Evolutionary conservation across 2,329 filamentous ascomycete genomes (phyloP), one percentile per base, ranked within the genome.

Genomic region (Fusarium avenaceum): DNA sequence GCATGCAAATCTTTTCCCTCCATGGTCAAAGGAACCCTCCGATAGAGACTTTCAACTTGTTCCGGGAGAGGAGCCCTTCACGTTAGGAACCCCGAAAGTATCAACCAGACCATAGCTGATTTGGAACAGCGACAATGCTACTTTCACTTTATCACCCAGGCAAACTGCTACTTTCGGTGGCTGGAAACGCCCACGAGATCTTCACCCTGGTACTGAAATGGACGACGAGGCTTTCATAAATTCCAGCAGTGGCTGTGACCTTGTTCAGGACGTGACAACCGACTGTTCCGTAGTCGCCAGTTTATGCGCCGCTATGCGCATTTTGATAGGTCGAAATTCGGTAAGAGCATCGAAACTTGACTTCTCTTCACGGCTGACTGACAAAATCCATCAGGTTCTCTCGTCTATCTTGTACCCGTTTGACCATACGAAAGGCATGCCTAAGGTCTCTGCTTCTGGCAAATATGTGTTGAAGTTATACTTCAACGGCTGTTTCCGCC

Each of bases 201-300:
- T 94, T 22, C 80, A 63, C 4, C 19, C 49, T 7, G 39, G 59
- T 11, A 43, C 60, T 9, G 54, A 76, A 73, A 67, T 67, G 35
- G 76, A 75, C 4, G 84, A 74, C 22, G 72, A 77, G 15, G 57
- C 83, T 15, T 80, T 86, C 13, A 92, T 92, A 88, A 78, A 81
- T 46, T 82, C 85, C 17, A 79, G 80, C 8, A 80, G 84, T 10
- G 84, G 86, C 15, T 89, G 92, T 64, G 95, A 99, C 78, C 86
- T 99, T 9, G 94, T 97, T 4, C 96, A 99, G 79, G 96, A 99
- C 78, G 89, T 97, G 61, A 94, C 95, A 7, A 96, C 95, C 1
- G 96, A 99, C 77, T 99, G 96, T 76, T 98, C 96, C 2, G 95
- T 99, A 5, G 95, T 99, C 28, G 96, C 96, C 17, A 97, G 96